phyloP scores from a whole-genome alignment of 1,284 basidiomycete genomes.

The Singerocomus inundabilis region DNA sequence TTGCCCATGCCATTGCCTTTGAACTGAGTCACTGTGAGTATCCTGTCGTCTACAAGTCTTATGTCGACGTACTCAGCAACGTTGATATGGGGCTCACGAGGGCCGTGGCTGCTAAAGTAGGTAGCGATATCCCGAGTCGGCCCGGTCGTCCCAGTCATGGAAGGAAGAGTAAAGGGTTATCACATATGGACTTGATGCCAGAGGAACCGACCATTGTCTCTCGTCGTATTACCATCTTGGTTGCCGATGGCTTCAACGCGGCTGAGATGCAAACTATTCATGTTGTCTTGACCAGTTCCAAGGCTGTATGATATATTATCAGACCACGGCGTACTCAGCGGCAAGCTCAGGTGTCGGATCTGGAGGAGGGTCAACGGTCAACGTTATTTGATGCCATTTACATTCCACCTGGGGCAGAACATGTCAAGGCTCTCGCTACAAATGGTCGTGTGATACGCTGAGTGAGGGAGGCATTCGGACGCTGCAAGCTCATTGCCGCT shows the following conservation, averaged over 20 bases:
- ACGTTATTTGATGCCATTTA: constrained; percentile 79
- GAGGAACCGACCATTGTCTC: constrained; percentile 63
- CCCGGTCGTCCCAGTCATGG: constrained; percentile 55
- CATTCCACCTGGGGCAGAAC: constrained; percentile 63
- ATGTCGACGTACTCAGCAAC: constrained; percentile 64
- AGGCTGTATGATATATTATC: constrained; percentile 65
- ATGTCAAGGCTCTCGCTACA: constrained; percentile 49
- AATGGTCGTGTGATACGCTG: constrained; percentile 67
- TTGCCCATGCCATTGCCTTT: constrained; percentile 67
- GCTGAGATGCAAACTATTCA: constrained; percentile 57
- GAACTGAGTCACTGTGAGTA: constrained; percentile 81
- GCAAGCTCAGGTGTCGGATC: constrained; percentile 32
- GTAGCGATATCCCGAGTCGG: constrained; percentile 53
- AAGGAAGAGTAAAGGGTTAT: constrained; percentile 51
- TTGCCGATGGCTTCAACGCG: constrained; percentile 72
- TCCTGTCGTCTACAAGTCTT: constrained; percentile 62
- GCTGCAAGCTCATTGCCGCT: constrained; percentile 76
- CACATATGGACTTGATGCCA: constrained; percentile 56
- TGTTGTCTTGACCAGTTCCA: constrained; percentile 48
- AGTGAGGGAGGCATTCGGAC: constrained; percentile 76
- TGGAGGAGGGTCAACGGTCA: constrained; percentile 67
- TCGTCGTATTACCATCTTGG: constrained; percentile 71
- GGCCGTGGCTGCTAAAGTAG: constrained; percentile 62
- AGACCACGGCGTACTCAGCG: constrained; percentile 57
- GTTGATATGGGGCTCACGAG: constrained; percentile 71